Evolutionary conservation across 1,284 basidiomycete species (phyloP), one percentile per base, ranked within the genome.

Genomic region (Phaffia rhodozyma): DNA sequence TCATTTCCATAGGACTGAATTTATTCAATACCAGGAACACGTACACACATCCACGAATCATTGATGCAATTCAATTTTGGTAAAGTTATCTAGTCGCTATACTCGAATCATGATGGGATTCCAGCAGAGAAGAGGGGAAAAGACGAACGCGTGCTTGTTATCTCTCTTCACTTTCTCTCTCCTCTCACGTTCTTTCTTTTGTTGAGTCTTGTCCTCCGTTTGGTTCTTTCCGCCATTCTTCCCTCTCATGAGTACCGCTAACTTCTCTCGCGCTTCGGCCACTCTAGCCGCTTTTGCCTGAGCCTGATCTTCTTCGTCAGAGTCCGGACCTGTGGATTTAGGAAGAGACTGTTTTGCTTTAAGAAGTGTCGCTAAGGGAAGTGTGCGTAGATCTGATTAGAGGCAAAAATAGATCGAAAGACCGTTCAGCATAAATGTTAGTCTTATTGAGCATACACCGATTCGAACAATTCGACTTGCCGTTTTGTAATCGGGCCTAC

Each of bases 121-220:
- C 56, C 34, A 51, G 38, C 2, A 43, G 38, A 43, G 34, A 55
- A 38, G 51, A 38, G 58, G 43, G 2, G 51, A 21, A 30, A 13
- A 0, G 1, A 81, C 90, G 70, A 75, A 93, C 87, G 93, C 91
- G 77, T 96, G 87, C 73, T 97, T 97, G 73, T 83, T 84, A 3
- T 82, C 75, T 55, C 93, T 80, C 73, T 86, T 87, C 27, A 79
- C 72, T n/a, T 66, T 54, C 62, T 68, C 66, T 34, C 64, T 64
- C 65, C 55, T 66, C 52, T 57, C 64, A 29, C 66, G 67, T 63
- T 62, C 63, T 55, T 60, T n/a, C 59, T 60, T 65, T 43, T 64
- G 59, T 32, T 23, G 47, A 25, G 30, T 49, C 60, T 27, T 62
- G 63, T 30, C 60, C 9, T 25, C 43, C 27, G 21, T 11, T 1